Conservation (phyloP, 257 asterid genomes). For the Nicotiana obtusifolia region DNA sequence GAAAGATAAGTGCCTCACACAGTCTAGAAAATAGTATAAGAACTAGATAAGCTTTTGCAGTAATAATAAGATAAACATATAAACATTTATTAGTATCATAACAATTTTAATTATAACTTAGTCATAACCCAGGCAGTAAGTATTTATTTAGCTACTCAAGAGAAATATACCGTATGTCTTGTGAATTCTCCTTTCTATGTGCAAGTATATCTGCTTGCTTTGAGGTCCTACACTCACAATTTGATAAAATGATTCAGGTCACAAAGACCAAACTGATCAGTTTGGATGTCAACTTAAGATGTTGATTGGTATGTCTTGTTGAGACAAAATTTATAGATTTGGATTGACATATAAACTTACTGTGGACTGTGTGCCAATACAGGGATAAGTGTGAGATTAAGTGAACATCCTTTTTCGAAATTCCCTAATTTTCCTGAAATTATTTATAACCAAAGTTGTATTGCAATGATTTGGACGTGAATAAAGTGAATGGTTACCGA, state of each 20-base stretch:
- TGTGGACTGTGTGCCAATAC: neutral
- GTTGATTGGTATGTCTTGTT: neutral
- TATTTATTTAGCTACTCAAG: no score
- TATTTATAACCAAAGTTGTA: neutral
- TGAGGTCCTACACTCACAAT: neutral
- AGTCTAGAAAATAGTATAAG: no score
- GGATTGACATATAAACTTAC: neutral
- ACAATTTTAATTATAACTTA: no score
- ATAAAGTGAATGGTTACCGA: neutral
- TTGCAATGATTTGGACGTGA: neutral
- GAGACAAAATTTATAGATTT: constrained; percentile 5
- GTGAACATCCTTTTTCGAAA: neutral
- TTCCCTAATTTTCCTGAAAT: neutral
- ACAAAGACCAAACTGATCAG: neutral
- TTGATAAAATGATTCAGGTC: neutral
- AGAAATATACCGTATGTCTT: neutral
- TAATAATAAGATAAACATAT: no score
- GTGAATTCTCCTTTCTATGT: neutral
- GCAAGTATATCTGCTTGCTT: neutral
- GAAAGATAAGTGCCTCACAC: no score
- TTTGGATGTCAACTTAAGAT: neutral
- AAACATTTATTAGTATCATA: no score
- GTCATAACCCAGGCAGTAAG: no score
- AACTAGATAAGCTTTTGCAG: no score
- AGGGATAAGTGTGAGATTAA: neutral